Evolutionary conservation across 2,329 filamentous ascomycete genomes (phyloP), one percentile per base, ranked within the genome.

Genomic region (Colletotrichum phormii): DNA sequence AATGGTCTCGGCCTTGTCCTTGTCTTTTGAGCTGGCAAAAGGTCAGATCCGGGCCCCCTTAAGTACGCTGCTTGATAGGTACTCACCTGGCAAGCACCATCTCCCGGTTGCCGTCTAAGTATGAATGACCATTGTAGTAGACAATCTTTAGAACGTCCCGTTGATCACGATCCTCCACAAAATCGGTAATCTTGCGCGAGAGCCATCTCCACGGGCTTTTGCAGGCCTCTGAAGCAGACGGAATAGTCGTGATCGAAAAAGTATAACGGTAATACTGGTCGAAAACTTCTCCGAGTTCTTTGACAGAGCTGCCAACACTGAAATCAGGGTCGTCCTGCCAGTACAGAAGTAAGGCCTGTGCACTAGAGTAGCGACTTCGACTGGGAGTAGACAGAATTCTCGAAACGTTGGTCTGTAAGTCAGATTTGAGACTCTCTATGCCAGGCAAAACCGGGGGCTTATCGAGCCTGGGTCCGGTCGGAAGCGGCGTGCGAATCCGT

Each of bases 121-220:
- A 88, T 53, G 86, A 89, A 68, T 87, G 83, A 7, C 89, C 89
- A 15, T 84, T 86, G 76, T 91, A 91, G 77, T 89, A 90, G 59
- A 91, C 84, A 67, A 91, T 86, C 76, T 90, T 90, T 68, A 91
- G 78, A 24, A 88, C 85, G 75, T 90, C 88, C 53, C 89, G 86
- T 64, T 86, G 84, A 74, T 90, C 88, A 51, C 84, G 83, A 31
- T 86, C 84, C 67, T 88, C 87, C 59, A 87, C 83, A 78, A 90
- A 90, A 53, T 86, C 83, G 71, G 84, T 86, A 31, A 90, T 84
- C 58, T 84, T 84, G 18, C 85, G 82, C 4, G 86, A 85, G 57
- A 90, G 82, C 88, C 88, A 90, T 71, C 87, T 83, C 82, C 84
- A 88, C 4, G 88, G 84, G 78, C 83, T 88, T 75, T 84, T 84